phyloP scores from a whole-genome alignment of 1,139 yeast genomes.

The Blastobotrys illinoisensis region DNA sequence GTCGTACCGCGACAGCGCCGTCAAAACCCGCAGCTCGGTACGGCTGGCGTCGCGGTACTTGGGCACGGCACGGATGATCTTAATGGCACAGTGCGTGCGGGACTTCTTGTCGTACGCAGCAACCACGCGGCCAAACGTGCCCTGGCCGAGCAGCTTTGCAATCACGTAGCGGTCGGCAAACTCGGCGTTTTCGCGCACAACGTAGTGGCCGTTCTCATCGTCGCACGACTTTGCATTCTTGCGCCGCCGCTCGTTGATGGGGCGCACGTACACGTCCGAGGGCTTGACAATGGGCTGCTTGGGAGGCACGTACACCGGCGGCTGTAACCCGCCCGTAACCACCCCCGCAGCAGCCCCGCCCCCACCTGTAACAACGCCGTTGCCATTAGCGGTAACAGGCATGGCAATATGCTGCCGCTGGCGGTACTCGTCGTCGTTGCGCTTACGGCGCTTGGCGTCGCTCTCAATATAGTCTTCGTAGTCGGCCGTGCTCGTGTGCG shows the following conservation, averaged over 20 bases:
- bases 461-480: not conserved
- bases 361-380: too few species aligned
- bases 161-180: constrained; percentile 42
- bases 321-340: not conserved
- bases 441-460: not conserved
- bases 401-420: not conserved
- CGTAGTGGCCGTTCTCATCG: constrained; percentile 39
- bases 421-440: not conserved
- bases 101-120: constrained; percentile 43
- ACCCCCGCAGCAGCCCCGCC: too few species aligned
- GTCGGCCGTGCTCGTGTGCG: not conserved
- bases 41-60: constrained; percentile 43
- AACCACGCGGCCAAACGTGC: constrained; percentile 95
- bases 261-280: constrained; percentile 28
- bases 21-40: constrained; percentile 62
- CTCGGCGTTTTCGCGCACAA: constrained; percentile 30
- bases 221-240: constrained; percentile 21
- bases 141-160: constrained; percentile 66
- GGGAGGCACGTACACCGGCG: constrained; percentile 17
- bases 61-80: constrained; percentile 58
- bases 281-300: constrained; percentile 27
- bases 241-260: constrained; percentile 22
- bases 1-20: constrained; percentile 69
- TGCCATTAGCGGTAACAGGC: too few species aligned
- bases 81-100: constrained; percentile 74